Conservation (phyloP, 371 early-diverging fungal genomes). For the Lichtheimia ornata region DNA sequence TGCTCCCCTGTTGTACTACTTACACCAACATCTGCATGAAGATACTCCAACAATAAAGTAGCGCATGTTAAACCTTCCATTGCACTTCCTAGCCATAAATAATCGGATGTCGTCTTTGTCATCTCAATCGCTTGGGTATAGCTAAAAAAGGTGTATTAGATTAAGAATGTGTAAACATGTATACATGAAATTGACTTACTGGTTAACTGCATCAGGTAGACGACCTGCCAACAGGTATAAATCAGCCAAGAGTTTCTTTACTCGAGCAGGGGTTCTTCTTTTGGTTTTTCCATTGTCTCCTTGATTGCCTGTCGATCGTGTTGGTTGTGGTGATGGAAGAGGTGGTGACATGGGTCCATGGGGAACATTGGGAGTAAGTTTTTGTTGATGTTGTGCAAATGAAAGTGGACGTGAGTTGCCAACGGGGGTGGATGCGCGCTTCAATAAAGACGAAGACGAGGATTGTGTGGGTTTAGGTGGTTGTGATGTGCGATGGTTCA, state of each 20-base stretch:
- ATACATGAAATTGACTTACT: conserved; percentile 31
- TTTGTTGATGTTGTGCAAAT: conserved; percentile 9
- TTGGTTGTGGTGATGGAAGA: conserved; percentile 18
- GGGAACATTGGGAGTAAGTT: conserved; percentile 6
- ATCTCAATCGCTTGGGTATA: conserved; percentile 72
- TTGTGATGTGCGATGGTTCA: conserved; percentile 17
- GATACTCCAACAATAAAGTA: conserved; percentile 56
- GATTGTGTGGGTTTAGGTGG: conserved; percentile 25
- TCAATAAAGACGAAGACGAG: conserved; percentile 24
- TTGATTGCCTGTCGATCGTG: conserved; percentile 18
- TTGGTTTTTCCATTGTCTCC: conserved; percentile 31
- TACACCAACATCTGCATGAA: conserved; percentile 68
- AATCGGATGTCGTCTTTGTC: conserved; percentile 68
- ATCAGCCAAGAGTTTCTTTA: conserved; percentile 79
- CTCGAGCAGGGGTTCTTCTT: conserved; percentile 71
- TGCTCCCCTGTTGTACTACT: background rate
- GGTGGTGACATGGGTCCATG: conserved; percentile 23
- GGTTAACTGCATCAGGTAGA: conserved; percentile 70
- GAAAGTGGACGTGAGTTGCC: conserved; percentile 9
- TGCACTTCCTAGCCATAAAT: conserved; percentile 79
- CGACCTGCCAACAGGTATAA: conserved; percentile 78
- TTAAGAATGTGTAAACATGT: background rate
- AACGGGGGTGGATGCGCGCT: conserved; percentile 24
- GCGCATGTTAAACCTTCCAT: conserved; percentile 75
- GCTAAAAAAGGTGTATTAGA: conserved; percentile 25